phyloP scores from a whole-genome alignment of 2,329 filamentous ascomycete genomes.

The Ophiocordyceps sinensis region DNA sequence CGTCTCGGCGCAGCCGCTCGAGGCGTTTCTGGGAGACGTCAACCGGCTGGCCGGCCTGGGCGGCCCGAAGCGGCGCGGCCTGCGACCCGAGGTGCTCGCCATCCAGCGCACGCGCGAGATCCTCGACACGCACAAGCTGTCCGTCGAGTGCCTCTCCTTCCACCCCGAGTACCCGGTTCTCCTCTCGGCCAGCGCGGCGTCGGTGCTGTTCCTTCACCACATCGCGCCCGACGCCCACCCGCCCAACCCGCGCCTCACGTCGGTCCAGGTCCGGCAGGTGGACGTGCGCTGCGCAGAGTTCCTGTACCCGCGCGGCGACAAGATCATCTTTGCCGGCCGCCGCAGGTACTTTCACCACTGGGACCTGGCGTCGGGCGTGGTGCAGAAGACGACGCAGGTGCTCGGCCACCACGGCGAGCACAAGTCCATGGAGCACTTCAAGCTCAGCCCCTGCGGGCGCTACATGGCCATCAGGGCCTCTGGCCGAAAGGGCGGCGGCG shows the following conservation, averaged over 20 bases:
- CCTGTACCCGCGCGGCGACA: slow-evolving; percentile 53
- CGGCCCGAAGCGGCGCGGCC: slow-evolving; percentile 47
- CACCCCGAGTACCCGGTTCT: slow-evolving; percentile 81
- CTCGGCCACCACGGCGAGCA: slow-evolving; percentile 69
- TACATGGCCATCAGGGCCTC: slow-evolving; percentile 76
- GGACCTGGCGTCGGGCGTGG: slow-evolving; percentile 67
- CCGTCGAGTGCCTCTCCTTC: slow-evolving; percentile 74
- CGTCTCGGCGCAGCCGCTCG: slow-evolving; percentile 60
- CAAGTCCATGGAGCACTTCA: slow-evolving; percentile 81
- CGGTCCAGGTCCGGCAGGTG: slow-evolving; percentile 70
- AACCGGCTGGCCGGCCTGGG: slow-evolving; percentile 45
- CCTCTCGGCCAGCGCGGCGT: slow-evolving; percentile 75
- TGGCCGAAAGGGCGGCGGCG: slow-evolving; percentile 70
- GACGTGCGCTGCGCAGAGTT: slow-evolving; percentile 79
- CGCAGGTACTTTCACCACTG: slow-evolving; percentile 89
- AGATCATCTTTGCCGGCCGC: slow-evolving; percentile 78
- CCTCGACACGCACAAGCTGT: slow-evolving; percentile 59
- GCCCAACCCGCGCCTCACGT: slow-evolving; percentile 81
- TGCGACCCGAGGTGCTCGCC: slow-evolving; percentile 77
- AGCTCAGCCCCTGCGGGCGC: slow-evolving; percentile 69
- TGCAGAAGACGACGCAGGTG: slow-evolving; percentile 70
- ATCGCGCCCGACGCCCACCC: slow-evolving; percentile 61
- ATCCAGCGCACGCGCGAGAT: slow-evolving; percentile 85
- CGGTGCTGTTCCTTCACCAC: slow-evolving; percentile 79
- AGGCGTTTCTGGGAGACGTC: slow-evolving; percentile 64